Conservation (phyloP, 2,329 filamentous ascomycete genomes). For the Monosporascus ibericus region DNA sequence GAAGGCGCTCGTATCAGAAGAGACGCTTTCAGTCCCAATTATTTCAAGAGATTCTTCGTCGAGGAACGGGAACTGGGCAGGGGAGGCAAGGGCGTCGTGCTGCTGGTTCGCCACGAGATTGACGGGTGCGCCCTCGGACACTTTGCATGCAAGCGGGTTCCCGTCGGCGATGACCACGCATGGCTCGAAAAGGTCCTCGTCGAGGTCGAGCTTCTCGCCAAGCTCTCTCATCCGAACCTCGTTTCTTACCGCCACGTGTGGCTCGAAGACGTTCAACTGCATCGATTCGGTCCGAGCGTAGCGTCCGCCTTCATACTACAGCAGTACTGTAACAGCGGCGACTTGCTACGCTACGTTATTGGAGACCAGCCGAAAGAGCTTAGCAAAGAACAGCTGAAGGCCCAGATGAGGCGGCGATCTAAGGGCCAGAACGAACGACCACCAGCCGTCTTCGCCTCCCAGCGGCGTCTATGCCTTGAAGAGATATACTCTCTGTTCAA, state of each 20-base stretch:
- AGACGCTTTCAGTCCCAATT: conserved; percentile 84
- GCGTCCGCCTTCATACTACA: conserved; percentile 96
- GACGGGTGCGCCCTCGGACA: conserved; percentile 83
- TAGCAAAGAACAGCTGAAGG: conserved; percentile 83
- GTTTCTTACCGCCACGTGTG: conserved; percentile 97
- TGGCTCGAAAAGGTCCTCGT: conserved; percentile 93
- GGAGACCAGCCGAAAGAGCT: conserved; percentile 55
- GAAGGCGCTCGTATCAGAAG: conserved; percentile 69
- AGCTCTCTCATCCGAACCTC: conserved; percentile 87
- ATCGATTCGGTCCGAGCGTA: conserved; percentile 81
- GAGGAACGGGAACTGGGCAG: conserved; percentile 81
- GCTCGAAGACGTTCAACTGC: conserved; percentile 84
- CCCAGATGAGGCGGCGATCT: conserved; percentile 75
- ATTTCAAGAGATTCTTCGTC: conserved; percentile 89
- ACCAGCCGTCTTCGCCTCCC: conserved; percentile 35
- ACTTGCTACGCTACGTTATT: conserved; percentile 83
- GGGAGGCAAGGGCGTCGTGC: conserved; percentile 89
- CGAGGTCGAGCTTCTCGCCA: conserved; percentile 88
- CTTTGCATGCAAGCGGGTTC: conserved; percentile 95
- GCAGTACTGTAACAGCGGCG: conserved; percentile 93
- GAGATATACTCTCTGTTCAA: conserved; percentile 96
- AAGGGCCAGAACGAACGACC: conserved; percentile 66
- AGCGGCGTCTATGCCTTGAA: conserved; percentile 60
- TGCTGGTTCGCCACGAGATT: conserved; percentile 88
- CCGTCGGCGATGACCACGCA: conserved; percentile 86